phyloP scores from a whole-genome alignment of 768 basidiomycete genomes.

The Lactarius pseudohatsudake region DNA sequence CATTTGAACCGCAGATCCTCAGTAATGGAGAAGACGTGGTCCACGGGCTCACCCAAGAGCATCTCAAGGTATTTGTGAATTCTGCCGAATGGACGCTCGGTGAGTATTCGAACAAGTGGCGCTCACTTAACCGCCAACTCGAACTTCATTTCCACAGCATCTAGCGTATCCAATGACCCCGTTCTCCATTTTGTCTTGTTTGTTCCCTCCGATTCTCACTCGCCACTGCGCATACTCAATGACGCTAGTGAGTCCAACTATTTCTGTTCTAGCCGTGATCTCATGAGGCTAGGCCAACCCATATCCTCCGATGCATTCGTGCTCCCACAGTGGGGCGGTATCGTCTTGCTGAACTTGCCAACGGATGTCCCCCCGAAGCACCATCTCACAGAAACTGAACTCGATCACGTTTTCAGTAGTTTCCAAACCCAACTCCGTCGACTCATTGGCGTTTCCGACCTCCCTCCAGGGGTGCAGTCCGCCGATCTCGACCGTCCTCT shows the following conservation, averaged over 20 bases:
- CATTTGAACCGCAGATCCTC: constrained; percentile 61
- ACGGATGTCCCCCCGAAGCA: constrained; percentile 34
- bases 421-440: constrained; percentile 73
- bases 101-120: constrained; percentile 37
- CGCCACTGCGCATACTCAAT: constrained; percentile 69
- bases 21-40: constrained; percentile 37
- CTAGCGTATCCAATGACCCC: constrained; percentile 89
- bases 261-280: background rate
- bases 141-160: constrained; percentile 52
- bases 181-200: constrained; percentile 92
- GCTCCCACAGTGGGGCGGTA: constrained; percentile 92
- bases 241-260: constrained; percentile 42
- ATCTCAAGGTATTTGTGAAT: constrained; percentile 92
- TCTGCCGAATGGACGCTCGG: constrained; percentile 95
- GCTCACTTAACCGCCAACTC: constrained; percentile 9
- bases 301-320: constrained; percentile 70
- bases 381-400: constrained; percentile 44
- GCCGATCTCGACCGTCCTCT: constrained; percentile 35
- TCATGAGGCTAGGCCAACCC: constrained; percentile 42
- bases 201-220: constrained; percentile 66
- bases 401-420: constrained; percentile 55
- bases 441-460: constrained; percentile 75
- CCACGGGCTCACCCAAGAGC: constrained; percentile 71
- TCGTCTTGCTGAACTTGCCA: constrained; percentile 71
- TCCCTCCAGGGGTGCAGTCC: constrained; percentile 49